A percentile compares a stretch with the other conserved stretches of the same genome.
phyloP scores from a whole-genome alignment of 176 grass and related monocot species.

The Triticum monococcum region DNA sequence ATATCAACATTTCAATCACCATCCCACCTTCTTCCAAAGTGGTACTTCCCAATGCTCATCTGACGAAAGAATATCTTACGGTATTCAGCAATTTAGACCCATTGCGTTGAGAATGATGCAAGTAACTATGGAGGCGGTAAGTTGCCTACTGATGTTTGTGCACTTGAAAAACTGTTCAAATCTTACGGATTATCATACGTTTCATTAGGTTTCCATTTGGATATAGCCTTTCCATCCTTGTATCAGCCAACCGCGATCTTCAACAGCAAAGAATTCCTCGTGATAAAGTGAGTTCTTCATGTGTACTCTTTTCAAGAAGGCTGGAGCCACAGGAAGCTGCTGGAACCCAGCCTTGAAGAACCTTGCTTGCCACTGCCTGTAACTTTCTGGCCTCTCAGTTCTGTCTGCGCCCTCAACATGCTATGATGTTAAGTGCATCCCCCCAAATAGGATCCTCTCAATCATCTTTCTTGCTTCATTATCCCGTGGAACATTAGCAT shows the following conservation, averaged over 20 bases:
- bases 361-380: no score
- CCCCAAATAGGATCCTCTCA: constrained; percentile 19
- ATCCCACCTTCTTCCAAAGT: neutral
- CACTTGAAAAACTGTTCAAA: neutral
- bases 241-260: constrained; percentile 43
- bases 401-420: constrained; percentile 53
- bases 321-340: no score
- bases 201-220: constrained; percentile 39
- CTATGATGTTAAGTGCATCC: constrained; percentile 32
- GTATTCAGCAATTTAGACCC: neutral
- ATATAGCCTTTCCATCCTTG: constrained; percentile 58
- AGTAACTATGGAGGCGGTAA: neutral
- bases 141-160: neutral
- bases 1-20: neutral
- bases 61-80: neutral
- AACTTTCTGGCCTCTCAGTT: constrained; percentile 24
- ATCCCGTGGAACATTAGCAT: constrained; percentile 41
- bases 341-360: no score
- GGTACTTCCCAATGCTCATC: neutral
- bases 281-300: constrained; percentile 27
- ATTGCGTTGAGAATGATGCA: no score
- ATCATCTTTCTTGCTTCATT: constrained; percentile 35
- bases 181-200: constrained; percentile 5
- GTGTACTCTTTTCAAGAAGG: neutral
- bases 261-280: constrained; percentile 40